Conservation (phyloP, 805 yeast genomes). For the Saturnispora sekii region DNA sequence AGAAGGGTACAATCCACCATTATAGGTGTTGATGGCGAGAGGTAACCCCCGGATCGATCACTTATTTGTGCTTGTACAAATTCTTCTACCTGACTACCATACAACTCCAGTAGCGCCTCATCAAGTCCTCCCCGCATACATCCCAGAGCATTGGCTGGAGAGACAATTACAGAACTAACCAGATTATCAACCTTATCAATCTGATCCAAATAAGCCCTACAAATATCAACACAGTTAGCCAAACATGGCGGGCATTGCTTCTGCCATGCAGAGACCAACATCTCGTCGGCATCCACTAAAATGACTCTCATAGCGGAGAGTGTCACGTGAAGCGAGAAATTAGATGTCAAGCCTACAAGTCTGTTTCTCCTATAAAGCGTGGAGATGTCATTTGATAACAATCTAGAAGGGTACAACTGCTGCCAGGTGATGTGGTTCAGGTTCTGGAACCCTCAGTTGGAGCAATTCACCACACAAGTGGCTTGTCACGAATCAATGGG, state of each 20-base stretch:
- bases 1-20: conserved; percentile 22
- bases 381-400: conserved; percentile 19
- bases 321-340: neutral
- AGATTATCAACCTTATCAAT: too few relatives aligned
- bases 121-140: conserved; percentile 46
- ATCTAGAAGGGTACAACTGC: conserved; percentile 31
- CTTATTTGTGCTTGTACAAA: conserved; percentile 8
- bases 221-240: too few relatives aligned
- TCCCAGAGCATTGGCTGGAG: conserved; percentile 46
- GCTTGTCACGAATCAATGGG: conserved; percentile 38
- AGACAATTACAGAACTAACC: conserved; percentile 27
- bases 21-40: conserved; percentile 24
- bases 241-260: neutral
- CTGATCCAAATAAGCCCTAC: too few relatives aligned
- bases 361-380: too few relatives aligned
- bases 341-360: too few relatives aligned
- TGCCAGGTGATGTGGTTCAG: conserved; percentile 34
- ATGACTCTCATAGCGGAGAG: neutral
- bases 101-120: conserved; percentile 25
- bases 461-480: conserved; percentile 32
- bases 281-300: neutral
- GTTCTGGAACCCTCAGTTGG: conserved; percentile 31
- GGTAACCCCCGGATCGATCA: conserved; percentile 23
- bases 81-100: conserved; percentile 17
- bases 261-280: conserved; percentile 1